Percentiles rank a stretch among this genome's conserved stretches.
Conservation (phyloP, 2,329 filamentous ascomycete genomes). For the Remersonia thermophila region DNA sequence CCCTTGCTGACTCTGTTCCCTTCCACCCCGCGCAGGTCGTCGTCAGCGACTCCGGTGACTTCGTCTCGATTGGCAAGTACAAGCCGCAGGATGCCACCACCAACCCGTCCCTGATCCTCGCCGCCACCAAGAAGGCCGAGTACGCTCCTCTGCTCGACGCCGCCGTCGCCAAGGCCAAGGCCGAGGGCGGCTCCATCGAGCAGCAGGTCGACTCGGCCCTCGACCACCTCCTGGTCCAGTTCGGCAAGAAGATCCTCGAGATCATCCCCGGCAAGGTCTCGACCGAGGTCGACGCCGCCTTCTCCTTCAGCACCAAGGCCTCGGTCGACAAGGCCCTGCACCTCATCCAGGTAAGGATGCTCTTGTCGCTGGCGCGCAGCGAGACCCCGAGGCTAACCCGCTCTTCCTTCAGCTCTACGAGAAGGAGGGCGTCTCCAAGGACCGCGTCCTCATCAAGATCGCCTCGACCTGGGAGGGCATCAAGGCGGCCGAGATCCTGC, state of each 20-base stretch:
- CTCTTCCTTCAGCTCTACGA: constrained; percentile 66
- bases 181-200: constrained; percentile 54
- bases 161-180: constrained; percentile 78
- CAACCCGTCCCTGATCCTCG: constrained; percentile 97
- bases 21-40: constrained; percentile 52
- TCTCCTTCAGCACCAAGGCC: constrained; percentile 88
- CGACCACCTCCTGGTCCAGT: constrained; percentile 91
- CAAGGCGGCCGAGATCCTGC: constrained; percentile 93
- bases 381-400: not conserved
- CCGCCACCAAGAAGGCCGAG: constrained; percentile 94
- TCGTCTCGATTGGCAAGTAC: constrained; percentile 93
- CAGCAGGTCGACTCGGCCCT: constrained; percentile 80
- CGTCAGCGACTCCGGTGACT: constrained; percentile 93
- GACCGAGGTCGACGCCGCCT: constrained; percentile 90
- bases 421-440: constrained; percentile 79
- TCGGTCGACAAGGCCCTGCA: constrained; percentile 92
- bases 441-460: constrained; percentile 95
- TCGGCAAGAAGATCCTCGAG: constrained; percentile 92
- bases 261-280: constrained; percentile 98
- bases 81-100: constrained; percentile 99
- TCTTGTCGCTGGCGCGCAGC: not conserved
- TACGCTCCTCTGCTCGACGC: constrained; percentile 85
- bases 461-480: constrained; percentile 99
- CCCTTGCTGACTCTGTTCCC: constrained; percentile 15
- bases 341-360: constrained; percentile 70